Percentiles rank a stretch among this genome's conserved stretches.
Evolutionary conservation across 768 basidiomycete genomes (phyloP).

Genomic region (Ramaria rubella): DNA sequence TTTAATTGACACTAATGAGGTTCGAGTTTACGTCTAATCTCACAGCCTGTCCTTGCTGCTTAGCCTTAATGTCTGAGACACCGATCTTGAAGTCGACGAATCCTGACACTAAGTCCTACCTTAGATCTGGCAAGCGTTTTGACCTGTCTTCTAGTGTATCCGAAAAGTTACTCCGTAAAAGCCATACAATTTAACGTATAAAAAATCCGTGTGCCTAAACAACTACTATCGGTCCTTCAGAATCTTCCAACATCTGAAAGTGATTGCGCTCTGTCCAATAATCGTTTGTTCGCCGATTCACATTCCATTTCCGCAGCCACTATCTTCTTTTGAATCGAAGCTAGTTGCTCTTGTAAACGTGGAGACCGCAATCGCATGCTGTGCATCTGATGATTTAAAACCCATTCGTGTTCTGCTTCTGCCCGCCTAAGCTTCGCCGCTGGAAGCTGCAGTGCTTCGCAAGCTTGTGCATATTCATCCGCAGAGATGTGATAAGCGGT

Average conservation of each 20-base stretch:
- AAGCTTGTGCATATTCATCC: not conserved
- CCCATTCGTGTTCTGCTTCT: not conserved
- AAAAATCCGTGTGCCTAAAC: no score
- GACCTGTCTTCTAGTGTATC: slow-evolving; percentile 18
- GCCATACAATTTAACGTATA: no score
- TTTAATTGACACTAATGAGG: no score
- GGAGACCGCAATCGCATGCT: not conserved
- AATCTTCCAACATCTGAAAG: not conserved
- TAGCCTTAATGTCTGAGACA: not conserved
- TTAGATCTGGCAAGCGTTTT: slow-evolving; percentile 48
- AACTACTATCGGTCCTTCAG: no score
- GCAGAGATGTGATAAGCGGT: not conserved
- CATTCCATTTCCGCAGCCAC: not conserved
- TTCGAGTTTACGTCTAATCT: slow-evolving; percentile 70
- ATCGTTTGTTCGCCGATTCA: not conserved
- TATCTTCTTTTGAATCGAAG: not conserved
- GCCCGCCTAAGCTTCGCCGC: not conserved
- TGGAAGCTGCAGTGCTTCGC: not conserved
- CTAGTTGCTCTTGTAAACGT: not conserved
- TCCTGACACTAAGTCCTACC: slow-evolving; percentile 59
- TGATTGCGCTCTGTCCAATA: not conserved
- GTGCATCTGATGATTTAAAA: not conserved
- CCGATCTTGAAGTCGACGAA: slow-evolving; percentile 50
- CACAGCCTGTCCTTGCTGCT: slow-evolving; percentile 38
- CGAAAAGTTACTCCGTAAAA: slow-evolving; percentile 27